These are phyloP conservation scores for Corinectria fuckeliana DNA, from an alignment of 2,329 filamentous ascomycete species.

Conservation along the genomic window DNA sequence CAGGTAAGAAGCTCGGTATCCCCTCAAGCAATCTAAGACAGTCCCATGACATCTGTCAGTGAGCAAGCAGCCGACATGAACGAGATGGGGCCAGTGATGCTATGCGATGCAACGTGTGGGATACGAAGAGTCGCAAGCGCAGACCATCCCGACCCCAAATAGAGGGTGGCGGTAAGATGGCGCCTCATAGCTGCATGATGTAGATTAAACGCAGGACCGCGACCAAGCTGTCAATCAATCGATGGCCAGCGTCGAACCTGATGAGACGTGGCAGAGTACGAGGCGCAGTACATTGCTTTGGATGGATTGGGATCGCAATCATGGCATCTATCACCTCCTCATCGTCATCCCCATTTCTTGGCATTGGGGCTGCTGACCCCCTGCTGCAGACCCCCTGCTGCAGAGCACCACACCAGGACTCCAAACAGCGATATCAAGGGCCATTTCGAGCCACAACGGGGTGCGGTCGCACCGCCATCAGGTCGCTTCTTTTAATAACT, in stretches of 20 bases:
- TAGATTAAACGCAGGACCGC: neutral
- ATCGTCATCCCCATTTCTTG: constrained; percentile 20
- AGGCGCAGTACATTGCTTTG: constrained; percentile 14
- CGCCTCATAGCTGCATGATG: neutral
- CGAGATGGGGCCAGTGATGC: constrained; percentile 3
- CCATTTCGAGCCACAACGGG: neutral
- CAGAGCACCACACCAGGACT: neutral
- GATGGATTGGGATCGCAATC: constrained; percentile 7
- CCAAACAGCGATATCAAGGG: neutral
- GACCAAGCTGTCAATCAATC: constrained; percentile 6
- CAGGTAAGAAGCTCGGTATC: constrained; percentile 10
- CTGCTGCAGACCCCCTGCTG: neutral
- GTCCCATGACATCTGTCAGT: constrained; percentile 7
- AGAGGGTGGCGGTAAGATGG: neutral
- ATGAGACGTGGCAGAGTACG: constrained; percentile 2
- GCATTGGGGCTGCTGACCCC: constrained; percentile 17
- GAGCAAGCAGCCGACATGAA: neutral
- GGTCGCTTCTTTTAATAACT: constrained; percentile 40
- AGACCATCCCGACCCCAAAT: neutral
- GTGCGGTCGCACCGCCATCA: constrained; percentile 36
- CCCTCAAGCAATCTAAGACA: constrained; percentile 12
- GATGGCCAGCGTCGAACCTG: neutral
- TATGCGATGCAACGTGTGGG: constrained; percentile 12
- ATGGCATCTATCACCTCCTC: constrained; percentile 10
- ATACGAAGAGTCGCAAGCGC: constrained; percentile 9